These are phyloP conservation scores for Trichoderma koningiopsis DNA, from an alignment of 2,329 filamentous ascomycete genomes.

Conservation along the genomic window DNA sequence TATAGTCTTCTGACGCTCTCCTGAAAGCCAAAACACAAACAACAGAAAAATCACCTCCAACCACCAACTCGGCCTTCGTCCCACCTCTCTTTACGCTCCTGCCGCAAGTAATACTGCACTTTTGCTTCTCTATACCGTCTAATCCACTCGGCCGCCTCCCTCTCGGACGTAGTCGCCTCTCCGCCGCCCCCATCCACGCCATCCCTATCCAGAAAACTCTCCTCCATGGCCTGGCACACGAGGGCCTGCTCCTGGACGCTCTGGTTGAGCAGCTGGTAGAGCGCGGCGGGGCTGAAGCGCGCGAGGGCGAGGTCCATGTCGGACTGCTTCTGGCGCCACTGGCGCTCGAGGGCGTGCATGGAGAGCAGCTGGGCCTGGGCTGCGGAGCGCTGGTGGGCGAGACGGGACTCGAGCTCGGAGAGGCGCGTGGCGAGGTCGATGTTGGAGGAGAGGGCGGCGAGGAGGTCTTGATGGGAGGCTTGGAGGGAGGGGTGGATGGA, in stretches of 20 bases:
- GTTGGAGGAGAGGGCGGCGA: constrained; percentile 69
- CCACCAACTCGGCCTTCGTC: constrained; percentile 94
- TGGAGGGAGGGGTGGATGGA: constrained; percentile 73
- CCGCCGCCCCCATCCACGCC: constrained; percentile 41
- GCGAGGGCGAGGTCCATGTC: constrained; percentile 85
- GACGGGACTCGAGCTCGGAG: constrained; percentile 58
- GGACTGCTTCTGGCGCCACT: constrained; percentile 84
- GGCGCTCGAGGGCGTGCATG: constrained; percentile 84
- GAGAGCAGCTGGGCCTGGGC: constrained; percentile 82
- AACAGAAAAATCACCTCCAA: constrained; percentile 66
- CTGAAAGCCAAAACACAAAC: background rate
- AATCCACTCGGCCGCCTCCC: constrained; percentile 85
- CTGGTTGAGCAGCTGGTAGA: constrained; percentile 80
- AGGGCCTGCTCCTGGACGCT: constrained; percentile 80
- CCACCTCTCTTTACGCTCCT: constrained; percentile 90
- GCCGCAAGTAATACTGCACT: constrained; percentile 74
- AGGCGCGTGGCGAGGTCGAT: constrained; percentile 67
- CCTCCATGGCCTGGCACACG: constrained; percentile 80
- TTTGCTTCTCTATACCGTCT: constrained; percentile 78
- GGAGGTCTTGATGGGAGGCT: constrained; percentile 65
- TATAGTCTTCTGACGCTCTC: background rate
- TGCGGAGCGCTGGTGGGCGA: constrained; percentile 63
- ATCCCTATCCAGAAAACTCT: constrained; percentile 78
- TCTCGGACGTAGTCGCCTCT: constrained; percentile 62
- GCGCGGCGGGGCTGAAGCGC: constrained; percentile 80